Evolutionary conservation across 1,284 basidiomycete genomes (phyloP), one percentile per base, ranked within the genome.

Genomic region (Chiua sp.): DNA sequence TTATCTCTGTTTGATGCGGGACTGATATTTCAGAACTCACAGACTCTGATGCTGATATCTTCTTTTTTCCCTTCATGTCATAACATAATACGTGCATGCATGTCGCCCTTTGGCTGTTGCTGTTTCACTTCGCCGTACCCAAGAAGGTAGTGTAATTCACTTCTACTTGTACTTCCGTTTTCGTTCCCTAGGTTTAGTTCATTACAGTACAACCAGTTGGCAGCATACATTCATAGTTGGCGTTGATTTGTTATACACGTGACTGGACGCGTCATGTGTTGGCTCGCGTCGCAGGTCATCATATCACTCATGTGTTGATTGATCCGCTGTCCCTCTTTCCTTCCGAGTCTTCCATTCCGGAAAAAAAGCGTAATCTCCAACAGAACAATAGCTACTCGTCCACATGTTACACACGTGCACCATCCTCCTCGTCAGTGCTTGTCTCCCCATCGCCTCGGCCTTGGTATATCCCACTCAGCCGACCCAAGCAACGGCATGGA

Each of bases 381-480:
- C 26, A 26, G 26, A 26, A 26, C 26, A 26, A 26, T 26, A 26
- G 26, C 26, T 26, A 26, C 26, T 26, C 37, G 15, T 32, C 53
- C 47, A 39, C 52, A 63, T 69, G 58, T 55, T 66, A 12, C 47
- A 56, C 48, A 12, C 22, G 22, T 51, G 55, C 47, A 26, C 26
- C 26, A 7, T 47, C 7, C 32, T 68, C 47, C n/a, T 57, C 26
- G 10, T 48, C 26, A 26, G 26, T 35, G 54, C 42, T 26, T 56
- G 33, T 12, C 53, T 71, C 55, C 54, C 57, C 4, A 33, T 64
- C 28, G 65, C 59, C 52, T 53, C 48, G 11, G 76, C 71, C 35
- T 71, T 72, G 18, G 65, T 87, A 30, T 86, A 82, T 62, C 79
- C 80, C 1, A 85, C 79, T 2, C 68, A 75, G n/a, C 85, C 85